These are phyloP conservation scores for Amoebophrya sp. DNA, from an alignment of 169 alveolate genomes.

Conservation along the genomic window DNA sequence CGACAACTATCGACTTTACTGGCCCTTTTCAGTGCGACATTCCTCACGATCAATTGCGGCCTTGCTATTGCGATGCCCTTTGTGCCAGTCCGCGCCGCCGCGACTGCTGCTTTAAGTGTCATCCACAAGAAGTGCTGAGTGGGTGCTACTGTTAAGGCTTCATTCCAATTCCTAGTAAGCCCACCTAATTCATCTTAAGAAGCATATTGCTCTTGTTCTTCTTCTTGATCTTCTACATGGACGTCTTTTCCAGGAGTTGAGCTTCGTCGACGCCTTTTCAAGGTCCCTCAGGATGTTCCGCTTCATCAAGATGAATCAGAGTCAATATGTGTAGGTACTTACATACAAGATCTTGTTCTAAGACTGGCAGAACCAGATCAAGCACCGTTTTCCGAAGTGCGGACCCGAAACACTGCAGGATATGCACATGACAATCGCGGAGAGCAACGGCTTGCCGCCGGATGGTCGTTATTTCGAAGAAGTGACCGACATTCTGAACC, in stretches of 20 bases:
- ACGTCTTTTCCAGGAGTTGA: too few relatives aligned
- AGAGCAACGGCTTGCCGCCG: background rate
- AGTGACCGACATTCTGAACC: background rate
- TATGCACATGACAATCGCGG: background rate
- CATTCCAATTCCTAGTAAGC: too few relatives aligned
- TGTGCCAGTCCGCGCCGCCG: background rate
- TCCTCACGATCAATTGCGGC: background rate
- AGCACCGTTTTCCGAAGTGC: background rate
- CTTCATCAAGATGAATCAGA: too few relatives aligned
- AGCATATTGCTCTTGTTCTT: too few relatives aligned
- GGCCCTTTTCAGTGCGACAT: background rate
- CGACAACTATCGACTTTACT: background rate
- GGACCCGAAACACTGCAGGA: background rate
- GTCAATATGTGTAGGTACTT: too few relatives aligned
- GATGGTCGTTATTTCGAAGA: background rate
- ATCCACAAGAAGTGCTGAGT: background rate
- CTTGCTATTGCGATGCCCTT: background rate
- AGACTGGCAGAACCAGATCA: background rate
- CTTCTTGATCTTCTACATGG: too few relatives aligned
- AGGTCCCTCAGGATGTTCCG: too few relatives aligned
- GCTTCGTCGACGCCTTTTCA: too few relatives aligned
- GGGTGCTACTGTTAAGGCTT: too few relatives aligned
- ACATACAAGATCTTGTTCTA: too few relatives aligned
- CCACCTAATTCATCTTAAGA: too few relatives aligned
- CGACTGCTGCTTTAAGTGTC: background rate